Conservation (phyloP, 1,139 yeast species). For the Meyerozyma elateridarum region DNA sequence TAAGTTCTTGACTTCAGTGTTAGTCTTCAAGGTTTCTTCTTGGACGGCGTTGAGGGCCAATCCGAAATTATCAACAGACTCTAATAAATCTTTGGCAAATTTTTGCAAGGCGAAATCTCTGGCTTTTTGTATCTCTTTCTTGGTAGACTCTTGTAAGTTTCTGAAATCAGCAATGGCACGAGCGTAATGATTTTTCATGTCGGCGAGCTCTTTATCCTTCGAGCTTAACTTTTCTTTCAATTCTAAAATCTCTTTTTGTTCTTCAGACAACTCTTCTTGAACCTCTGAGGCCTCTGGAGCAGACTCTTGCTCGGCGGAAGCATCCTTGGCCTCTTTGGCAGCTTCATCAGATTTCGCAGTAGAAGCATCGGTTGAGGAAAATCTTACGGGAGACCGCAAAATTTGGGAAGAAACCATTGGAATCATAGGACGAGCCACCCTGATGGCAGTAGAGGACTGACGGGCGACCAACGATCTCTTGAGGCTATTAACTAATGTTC, state of each 20-base stretch:
- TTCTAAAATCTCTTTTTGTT: constrained; percentile 23
- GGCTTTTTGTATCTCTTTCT: constrained; percentile 81
- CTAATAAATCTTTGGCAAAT: constrained; percentile 86
- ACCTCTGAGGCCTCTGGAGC: constrained; percentile 8
- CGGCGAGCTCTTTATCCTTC: constrained; percentile 79
- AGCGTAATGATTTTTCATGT: constrained; percentile 76
- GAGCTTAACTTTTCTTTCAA: constrained; percentile 52
- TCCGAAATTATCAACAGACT: constrained; percentile 85
- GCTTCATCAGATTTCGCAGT: constrained; percentile 12
- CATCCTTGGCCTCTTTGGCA: constrained; percentile 15
- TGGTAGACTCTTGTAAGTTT: constrained; percentile 86
- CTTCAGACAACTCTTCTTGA: constrained; percentile 8
- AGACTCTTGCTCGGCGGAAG: constrained; percentile 8
- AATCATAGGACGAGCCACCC: constrained; percentile 2
- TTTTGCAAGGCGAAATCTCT: constrained; percentile 89
- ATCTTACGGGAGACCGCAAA: background rate
- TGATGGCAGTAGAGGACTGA: background rate
- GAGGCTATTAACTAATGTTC: constrained; percentile 1
- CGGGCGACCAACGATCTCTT: constrained; percentile 1
- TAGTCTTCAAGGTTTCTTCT: constrained; percentile 54
- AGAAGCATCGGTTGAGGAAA: constrained; percentile 9
- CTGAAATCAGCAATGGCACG: constrained; percentile 91
- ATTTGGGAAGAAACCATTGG: no score
- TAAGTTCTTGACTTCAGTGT: constrained; percentile 65
- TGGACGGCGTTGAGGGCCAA: constrained; percentile 79